Evolutionary conservation across 2,329 filamentous ascomycete species (phyloP).

Genomic region (Cercospora sp.): DNA sequence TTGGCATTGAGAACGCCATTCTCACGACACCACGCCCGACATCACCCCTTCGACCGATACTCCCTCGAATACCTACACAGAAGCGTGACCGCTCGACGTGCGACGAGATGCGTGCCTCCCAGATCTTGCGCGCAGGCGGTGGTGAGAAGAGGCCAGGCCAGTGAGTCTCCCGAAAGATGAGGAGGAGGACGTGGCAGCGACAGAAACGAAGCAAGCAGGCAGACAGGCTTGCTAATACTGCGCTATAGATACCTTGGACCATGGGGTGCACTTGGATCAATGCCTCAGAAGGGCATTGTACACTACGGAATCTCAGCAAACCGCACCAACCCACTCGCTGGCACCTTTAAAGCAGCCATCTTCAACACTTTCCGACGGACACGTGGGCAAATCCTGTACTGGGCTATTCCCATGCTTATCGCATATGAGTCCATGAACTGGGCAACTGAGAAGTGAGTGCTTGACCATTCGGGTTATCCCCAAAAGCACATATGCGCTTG

Average conservation of each 20-base stretch:
- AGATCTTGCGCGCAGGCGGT: conserved; percentile 40
- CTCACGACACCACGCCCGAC: not conserved
- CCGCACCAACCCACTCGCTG: conserved; percentile 84
- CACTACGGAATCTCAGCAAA: conserved; percentile 80
- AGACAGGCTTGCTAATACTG: conserved; percentile 13
- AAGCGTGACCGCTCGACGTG: conserved; percentile 17
- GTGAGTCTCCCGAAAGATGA: conserved; percentile 35
- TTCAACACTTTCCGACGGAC: conserved; percentile 95
- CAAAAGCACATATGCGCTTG: not conserved
- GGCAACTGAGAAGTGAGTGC: conserved; percentile 81
- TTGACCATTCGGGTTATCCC: not conserved
- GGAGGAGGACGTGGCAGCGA: not conserved
- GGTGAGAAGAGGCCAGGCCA: conserved; percentile 46
- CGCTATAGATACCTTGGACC: conserved; percentile 65
- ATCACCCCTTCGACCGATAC: not conserved
- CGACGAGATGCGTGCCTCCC: conserved; percentile 42
- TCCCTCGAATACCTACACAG: conserved; percentile 2
- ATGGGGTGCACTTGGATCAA: conserved; percentile 69
- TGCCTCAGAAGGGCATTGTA: conserved; percentile 61
- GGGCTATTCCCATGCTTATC: conserved; percentile 73
- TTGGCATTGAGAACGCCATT: not conserved
- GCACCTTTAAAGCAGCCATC: conserved; percentile 74
- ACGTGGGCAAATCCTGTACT: conserved; percentile 84
- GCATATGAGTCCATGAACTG: conserved; percentile 86
- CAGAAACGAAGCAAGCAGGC: not conserved